Percentiles rank a stretch among this genome's conserved stretches.
phyloP scores from a whole-genome alignment of 768 basidiomycete species.

The Leccinum rimulosum region DNA sequence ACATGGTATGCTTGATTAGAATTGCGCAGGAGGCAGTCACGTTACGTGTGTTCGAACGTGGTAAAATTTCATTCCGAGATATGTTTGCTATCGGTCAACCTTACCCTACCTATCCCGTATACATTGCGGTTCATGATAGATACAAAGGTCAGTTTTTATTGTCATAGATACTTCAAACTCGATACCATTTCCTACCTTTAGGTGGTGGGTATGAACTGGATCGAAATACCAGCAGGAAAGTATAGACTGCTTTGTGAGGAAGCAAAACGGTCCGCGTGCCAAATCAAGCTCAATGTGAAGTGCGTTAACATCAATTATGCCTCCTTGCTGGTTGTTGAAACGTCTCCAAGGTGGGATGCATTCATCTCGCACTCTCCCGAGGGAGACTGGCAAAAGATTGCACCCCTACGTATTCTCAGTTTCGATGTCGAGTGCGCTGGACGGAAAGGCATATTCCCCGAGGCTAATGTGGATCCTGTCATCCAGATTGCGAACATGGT shows the following conservation, averaged over 20 bases:
- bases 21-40: slow-evolving; percentile 30
- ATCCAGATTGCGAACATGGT: slow-evolving; percentile 99
- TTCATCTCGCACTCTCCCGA: slow-evolving; percentile 92
- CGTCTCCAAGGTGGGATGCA: slow-evolving; percentile 60
- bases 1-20: slow-evolving; percentile 12
- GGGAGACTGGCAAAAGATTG: slow-evolving; percentile 87
- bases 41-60: slow-evolving; percentile 74
- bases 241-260: slow-evolving; percentile 62
- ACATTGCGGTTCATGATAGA: slow-evolving; percentile 98
- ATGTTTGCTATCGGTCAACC: slow-evolving; percentile 48
- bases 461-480: slow-evolving; percentile 85
- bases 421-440: slow-evolving; percentile 99
- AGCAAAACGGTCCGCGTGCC: slow-evolving; percentile 75
- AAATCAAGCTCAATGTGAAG: slow-evolving; percentile 82
- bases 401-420: slow-evolving; percentile 89
- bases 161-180: not conserved
- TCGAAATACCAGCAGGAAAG: slow-evolving; percentile 83
- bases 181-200: slow-evolving; percentile 27
- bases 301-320: slow-evolving; percentile 32
- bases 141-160: slow-evolving; percentile 59
- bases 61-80: slow-evolving; percentile 64
- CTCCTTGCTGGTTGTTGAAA: slow-evolving; percentile 5
- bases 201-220: slow-evolving; percentile 99
- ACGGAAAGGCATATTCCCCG: slow-evolving; percentile 95
- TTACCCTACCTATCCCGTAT: slow-evolving; percentile 79